phyloP scores from a whole-genome alignment of 2,329 filamentous ascomycete genomes.

The Lachnellula hyalina region DNA sequence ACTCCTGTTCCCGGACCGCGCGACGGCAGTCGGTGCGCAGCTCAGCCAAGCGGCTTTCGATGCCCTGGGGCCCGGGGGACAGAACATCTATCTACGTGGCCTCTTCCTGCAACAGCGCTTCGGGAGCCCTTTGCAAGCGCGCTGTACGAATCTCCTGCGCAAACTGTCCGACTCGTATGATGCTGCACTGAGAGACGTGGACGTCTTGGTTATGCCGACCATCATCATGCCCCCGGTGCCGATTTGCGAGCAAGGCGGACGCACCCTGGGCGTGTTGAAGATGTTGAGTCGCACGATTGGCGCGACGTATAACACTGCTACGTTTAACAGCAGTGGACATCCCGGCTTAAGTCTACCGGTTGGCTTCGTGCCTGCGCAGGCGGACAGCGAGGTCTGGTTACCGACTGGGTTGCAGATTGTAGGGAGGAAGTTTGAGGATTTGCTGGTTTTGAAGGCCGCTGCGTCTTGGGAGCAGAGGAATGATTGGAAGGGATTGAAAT shows the following conservation, averaged over 20 bases:
- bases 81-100: conserved; percentile 50
- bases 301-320: conserved; percentile 49
- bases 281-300: conserved; percentile 40
- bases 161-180: conserved; percentile 46
- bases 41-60: conserved; percentile 48
- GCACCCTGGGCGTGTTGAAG: conserved; percentile 12
- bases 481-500: conserved; percentile 36
- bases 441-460: conserved; percentile 38
- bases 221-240: conserved; percentile 38
- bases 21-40: conserved; percentile 33
- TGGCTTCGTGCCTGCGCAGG: conserved; percentile 39
- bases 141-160: conserved; percentile 43
- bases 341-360: conserved; percentile 48
- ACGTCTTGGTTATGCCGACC: conserved; percentile 46
- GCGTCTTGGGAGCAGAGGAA: conserved; percentile 42
- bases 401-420: conserved; percentile 53
- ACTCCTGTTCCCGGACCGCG: conserved; percentile 34
- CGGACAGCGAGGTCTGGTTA: conserved; percentile 36
- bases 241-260: conserved; percentile 29
- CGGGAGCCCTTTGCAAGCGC: conserved; percentile 42
- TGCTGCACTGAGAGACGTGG: conserved; percentile 34
- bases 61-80: conserved; percentile 46
- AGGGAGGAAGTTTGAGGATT: conserved; percentile 47
- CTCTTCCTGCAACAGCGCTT: conserved; percentile 41
- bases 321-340: conserved; percentile 53